Base-by-base conservation (phyloP, 1,284 basidiomycete species). In the Agaricales sp. region DNA sequence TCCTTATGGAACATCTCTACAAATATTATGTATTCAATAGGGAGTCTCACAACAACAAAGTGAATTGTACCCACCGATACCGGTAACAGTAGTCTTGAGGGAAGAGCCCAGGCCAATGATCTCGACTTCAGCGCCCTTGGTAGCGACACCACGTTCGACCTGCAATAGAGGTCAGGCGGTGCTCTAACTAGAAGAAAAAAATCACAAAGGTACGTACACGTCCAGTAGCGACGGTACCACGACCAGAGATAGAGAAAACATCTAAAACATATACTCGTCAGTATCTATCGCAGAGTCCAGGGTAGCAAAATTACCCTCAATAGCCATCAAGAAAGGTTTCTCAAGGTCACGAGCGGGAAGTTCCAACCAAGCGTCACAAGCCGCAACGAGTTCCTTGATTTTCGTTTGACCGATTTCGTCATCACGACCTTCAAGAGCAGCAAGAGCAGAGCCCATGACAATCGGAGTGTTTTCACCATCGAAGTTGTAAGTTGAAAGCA, bases 1-100 rank as follows among this genome's bases (percentile, higher is more conserved):
- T 99, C 96, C 77, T 97, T 98, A 78, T 97, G 94, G 85, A 99
- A 99, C 91, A 97, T 98, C 70, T 99, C 95, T 89, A 56, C 8
- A 56, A 54, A 48, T 30, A n/a, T n/a, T n/a, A n/a, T n/a, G n/a
- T n/a, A n/a, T n/a, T n/a, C n/a, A 52, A n/a, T 43, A 25, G 47
- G 21, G 19, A 25, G 44, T 18, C 23, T 37, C 13, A 45, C 48
- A 4, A n/a, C 19, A 14, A 19, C 13, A 8, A 21, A 45, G 50
- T 24, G 2, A 41, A 38, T 6, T 49, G 1, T 6, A 57, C 83
- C 53, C 55, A 90, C 90, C 91, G 62, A 98, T 93, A 58, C 94
- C 94, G 58, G 94, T 99, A 51, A 99, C 73, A 25, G 87, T 95
- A 12, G 95, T 96, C 80, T 96, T 98, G 67, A 92, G 70, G 53